These are phyloP conservation scores for cucumber (Cucumis sativus) DNA, from an alignment of 306 rosid genomes.

Conservation along the genomic window Cucumber_9930_V3 NC_026657.2:29187001-29187500, in stretches of 20 bases:
- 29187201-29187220: slow-evolving; percentile 67
- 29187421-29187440: slow-evolving; percentile 24
- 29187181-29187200: slow-evolving; percentile 53
- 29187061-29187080: slow-evolving; percentile 31
- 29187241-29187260: slow-evolving; percentile 24
- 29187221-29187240: slow-evolving; percentile 26
- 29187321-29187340: slow-evolving; percentile 44
- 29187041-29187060: slow-evolving; percentile 14
- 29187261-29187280: slow-evolving; percentile 47
- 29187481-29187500: slow-evolving; percentile 69
- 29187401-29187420: background rate
- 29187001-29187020: background rate
- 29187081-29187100: slow-evolving; percentile 16
- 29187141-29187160: slow-evolving; percentile 7
- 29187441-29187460: slow-evolving; percentile 39
- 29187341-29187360: slow-evolving; percentile 11
- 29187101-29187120: slow-evolving; percentile 9
- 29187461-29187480: slow-evolving; percentile 45
- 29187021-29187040: background rate
- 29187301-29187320: slow-evolving; percentile 40
- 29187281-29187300: slow-evolving; percentile 34
- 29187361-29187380: background rate
- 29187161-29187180: slow-evolving; percentile 17
- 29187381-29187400: background rate
- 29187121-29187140: slow-evolving; percentile 20